Conservation (phyloP, 257 asterid species). For the Jacaranda mimosifolia region DNA sequence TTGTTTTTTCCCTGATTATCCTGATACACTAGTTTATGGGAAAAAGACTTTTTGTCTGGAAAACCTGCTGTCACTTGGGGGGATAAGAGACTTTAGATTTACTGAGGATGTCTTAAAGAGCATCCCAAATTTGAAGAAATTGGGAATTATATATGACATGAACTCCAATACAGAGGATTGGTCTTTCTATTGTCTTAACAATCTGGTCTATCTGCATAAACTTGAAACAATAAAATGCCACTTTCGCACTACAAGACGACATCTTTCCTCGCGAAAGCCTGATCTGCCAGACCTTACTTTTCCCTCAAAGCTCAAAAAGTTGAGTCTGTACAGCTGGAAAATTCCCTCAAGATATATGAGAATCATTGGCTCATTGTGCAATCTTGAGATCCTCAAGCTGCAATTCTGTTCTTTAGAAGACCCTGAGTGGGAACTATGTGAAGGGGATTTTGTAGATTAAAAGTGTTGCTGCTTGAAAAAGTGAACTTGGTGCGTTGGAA, state of each 20-base stretch:
- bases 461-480: conserved; percentile 3
- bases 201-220: conserved; percentile 20
- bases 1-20: background rate
- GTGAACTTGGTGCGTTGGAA: conserved; percentile 24
- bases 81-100: conserved; percentile 3
- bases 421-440: conserved; percentile 19
- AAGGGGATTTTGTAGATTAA: conserved; percentile 29
- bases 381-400: conserved; percentile 35
- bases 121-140: conserved; percentile 21
- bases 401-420: background rate
- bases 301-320: conserved; percentile 30
- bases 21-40: background rate
- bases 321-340: background rate
- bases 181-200: conserved; percentile 3
- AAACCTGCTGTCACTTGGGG: conserved; percentile 15
- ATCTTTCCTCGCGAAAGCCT: no score
- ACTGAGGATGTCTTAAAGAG: conserved; percentile 14
- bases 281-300: background rate
- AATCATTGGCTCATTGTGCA: conserved; percentile 23
- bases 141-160: conserved; percentile 23
- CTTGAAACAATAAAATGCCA: conserved; percentile 29
- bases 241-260: no score
- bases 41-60: conserved; percentile 3
- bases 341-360: conserved; percentile 28
- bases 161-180: background rate